phyloP scores from a whole-genome alignment of 148 eudicot genomes.

The Gaultheria prostrata region DNA sequence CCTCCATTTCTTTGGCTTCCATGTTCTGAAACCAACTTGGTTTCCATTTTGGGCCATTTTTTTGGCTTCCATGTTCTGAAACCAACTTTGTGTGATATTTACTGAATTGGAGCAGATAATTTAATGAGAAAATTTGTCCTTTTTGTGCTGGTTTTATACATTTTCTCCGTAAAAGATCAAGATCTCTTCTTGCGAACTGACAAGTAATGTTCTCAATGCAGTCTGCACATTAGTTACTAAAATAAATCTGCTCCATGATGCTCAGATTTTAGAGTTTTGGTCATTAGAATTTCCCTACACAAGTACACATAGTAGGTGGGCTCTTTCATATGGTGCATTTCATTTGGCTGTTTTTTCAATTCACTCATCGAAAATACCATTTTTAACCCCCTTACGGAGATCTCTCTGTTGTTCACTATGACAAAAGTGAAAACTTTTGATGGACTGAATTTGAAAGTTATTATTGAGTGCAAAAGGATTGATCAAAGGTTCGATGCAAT shows the following conservation, averaged over 20 bases:
- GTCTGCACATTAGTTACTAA: neutral
- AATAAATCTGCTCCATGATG: neutral
- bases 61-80: neutral
- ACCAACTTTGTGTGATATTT: conserved; percentile 4
- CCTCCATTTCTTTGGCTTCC: neutral
- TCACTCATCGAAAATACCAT: neutral
- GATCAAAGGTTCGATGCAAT: neutral
- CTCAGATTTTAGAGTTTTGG: neutral
- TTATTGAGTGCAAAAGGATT: neutral
- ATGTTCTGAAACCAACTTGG: conserved; percentile 11
- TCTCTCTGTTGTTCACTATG: neutral
- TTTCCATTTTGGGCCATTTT: conserved; percentile 11
- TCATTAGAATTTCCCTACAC: neutral
- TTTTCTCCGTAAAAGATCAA: neutral
- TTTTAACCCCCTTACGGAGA: neutral
- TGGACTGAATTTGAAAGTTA: neutral
- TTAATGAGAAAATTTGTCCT: neutral
- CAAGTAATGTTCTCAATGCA: neutral
- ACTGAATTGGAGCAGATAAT: neutral
- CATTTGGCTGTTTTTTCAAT: neutral
- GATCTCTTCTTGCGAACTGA: neutral
- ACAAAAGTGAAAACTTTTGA: neutral
- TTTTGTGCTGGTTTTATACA: neutral
- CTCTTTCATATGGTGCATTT: neutral
- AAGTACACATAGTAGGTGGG: neutral